Percentiles rank a stretch among this genome's conserved stretches.
Conservation (phyloP, 2,329 filamentous ascomycete genomes). For the Helicocarpus griseus region DNA sequence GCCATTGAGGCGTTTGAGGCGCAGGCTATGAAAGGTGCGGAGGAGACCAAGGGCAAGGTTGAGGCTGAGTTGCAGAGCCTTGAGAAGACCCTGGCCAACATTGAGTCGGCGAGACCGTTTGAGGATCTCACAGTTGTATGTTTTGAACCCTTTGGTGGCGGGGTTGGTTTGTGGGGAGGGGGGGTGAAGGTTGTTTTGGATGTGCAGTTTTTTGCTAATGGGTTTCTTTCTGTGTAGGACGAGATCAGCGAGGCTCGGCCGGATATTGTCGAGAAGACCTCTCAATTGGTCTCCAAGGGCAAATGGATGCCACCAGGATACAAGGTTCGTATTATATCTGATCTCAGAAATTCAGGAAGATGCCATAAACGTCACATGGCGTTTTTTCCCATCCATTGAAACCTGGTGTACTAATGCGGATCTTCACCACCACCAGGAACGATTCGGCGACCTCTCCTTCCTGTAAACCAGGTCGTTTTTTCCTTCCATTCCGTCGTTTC, state of each 20-base stretch:
- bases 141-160: constrained; percentile 25
- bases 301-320: constrained; percentile 98
- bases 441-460: constrained; percentile 93
- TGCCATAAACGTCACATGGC: background rate
- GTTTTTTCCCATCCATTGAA: background rate
- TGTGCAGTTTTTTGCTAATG: no score
- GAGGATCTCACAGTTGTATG: constrained; percentile 95
- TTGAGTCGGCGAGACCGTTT: constrained; percentile 89
- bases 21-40: constrained; percentile 91
- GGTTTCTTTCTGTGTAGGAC: constrained; percentile 49
- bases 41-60: constrained; percentile 93
- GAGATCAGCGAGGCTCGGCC: constrained; percentile 89
- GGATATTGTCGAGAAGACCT: constrained; percentile 95
- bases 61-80: constrained; percentile 91
- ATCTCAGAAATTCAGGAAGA: background rate
- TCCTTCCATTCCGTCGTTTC: background rate
- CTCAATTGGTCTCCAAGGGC: constrained; percentile 90
- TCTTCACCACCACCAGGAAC: constrained; percentile 59
- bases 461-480: constrained; percentile 52
- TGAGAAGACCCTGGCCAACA: constrained; percentile 91
- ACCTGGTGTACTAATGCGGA: background rate
- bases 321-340: constrained; percentile 60
- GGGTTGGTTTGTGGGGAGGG: background rate
- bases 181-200: background rate
- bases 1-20: constrained; percentile 96